Conservation (phyloP, 148 eudicot genomes). For the Fagopyrum homotropicum region DNA sequence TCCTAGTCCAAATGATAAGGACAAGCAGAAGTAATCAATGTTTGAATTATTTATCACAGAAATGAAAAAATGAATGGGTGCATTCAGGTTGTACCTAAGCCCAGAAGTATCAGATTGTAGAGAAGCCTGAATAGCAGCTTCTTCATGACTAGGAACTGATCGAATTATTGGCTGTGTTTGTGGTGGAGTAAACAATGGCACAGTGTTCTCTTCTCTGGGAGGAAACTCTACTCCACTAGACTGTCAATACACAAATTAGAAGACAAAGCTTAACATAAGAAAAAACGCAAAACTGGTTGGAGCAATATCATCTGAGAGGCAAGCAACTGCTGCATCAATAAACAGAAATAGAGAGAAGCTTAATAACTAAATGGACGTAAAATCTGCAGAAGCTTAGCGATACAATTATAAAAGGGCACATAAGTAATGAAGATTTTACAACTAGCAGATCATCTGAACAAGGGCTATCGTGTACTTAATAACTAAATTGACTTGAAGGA, state of each 20-base stretch:
- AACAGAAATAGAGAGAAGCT: neutral
- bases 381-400: too few relatives aligned
- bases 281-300: neutral
- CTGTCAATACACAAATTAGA: constrained; percentile 29
- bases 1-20: too few relatives aligned
- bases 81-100: constrained; percentile 45
- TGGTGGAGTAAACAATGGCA: constrained; percentile 85
- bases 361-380: too few relatives aligned
- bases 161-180: constrained; percentile 66
- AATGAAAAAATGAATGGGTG: neutral
- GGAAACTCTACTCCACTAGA: constrained; percentile 79
- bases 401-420: neutral
- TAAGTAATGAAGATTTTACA: neutral
- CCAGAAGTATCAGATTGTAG: constrained; percentile 74
- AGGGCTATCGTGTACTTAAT: neutral
- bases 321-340: neutral
- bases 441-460: too few relatives aligned
- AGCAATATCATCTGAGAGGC: neutral
- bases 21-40: neutral
- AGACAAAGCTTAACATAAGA: neutral
- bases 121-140: constrained; percentile 71
- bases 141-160: constrained; percentile 51
- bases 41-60: neutral
- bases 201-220: constrained; percentile 72
- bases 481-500: neutral